Evolutionary conservation across 495 filamentous ascomycete genomes (phyloP).

Genomic region (Penicillium diatomitis): DNA sequence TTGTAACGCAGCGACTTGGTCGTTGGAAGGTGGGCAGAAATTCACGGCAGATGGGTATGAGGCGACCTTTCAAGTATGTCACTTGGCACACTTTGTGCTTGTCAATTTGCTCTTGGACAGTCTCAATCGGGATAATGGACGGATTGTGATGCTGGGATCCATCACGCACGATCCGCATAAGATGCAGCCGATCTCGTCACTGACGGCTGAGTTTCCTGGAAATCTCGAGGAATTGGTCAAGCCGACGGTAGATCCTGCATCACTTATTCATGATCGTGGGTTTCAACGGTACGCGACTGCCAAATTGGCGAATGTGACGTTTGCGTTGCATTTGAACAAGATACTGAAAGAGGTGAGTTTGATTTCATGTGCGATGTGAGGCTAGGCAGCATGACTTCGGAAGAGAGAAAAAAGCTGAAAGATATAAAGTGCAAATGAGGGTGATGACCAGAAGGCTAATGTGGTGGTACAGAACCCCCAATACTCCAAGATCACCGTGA

Average conservation of each 20-base stretch:
- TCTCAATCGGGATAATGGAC: constrained; percentile 24
- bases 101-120: constrained; percentile 33
- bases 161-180: constrained; percentile 31
- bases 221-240: constrained; percentile 19
- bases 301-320: constrained; percentile 36
- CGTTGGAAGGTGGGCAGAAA: constrained; percentile 23
- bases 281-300: constrained; percentile 36
- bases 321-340: constrained; percentile 33
- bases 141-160: constrained; percentile 35
- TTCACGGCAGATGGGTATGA: constrained; percentile 35
- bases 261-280: constrained; percentile 27
- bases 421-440: too few relatives aligned
- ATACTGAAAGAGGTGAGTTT: constrained; percentile 20
- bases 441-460: too few relatives aligned
- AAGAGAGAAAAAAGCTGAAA: too few relatives aligned
- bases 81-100: constrained; percentile 35
- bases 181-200: constrained; percentile 25
- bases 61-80: constrained; percentile 34
- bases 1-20: constrained; percentile 40
- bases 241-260: constrained; percentile 8
- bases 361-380: too few relatives aligned
- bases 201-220: constrained; percentile 10
- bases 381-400: neutral
- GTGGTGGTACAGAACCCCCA: constrained; percentile 5
- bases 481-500: constrained; percentile 11